Conservation (phyloP, 495 filamentous ascomycete species). For the Podospora anserina region DNA sequence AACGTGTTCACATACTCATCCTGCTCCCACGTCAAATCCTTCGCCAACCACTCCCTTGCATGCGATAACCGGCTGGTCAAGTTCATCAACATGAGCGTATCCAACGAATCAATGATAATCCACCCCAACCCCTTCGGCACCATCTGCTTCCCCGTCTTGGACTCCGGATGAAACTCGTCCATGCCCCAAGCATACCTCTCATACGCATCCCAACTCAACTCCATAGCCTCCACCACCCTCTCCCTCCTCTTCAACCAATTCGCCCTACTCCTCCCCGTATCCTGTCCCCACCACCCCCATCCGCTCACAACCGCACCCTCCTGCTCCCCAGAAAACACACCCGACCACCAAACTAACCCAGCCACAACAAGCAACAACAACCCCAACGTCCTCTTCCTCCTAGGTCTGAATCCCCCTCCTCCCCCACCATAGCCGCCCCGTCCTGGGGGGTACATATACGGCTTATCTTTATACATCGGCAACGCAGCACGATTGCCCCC, state of each 20-base stretch:
- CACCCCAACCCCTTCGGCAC: constrained; percentile 80
- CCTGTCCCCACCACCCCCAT: constrained; percentile 43
- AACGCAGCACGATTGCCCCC: constrained; percentile 55
- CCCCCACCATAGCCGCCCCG: constrained; percentile 30
- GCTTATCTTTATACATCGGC: constrained; percentile 99
- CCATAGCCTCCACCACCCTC: constrained; percentile 85
- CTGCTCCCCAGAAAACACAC: constrained; percentile 45
- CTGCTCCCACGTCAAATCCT: constrained; percentile 77
- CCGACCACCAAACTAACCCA: constrained; percentile 56
- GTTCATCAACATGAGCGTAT: constrained; percentile 99
- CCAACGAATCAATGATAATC: constrained; percentile 95
- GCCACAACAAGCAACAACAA: constrained; percentile 50
- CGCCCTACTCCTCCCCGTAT: constrained; percentile 38
- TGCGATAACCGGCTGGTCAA: constrained; percentile 79
- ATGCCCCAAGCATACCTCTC: constrained; percentile 90
- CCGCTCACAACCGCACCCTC: constrained; percentile 27
- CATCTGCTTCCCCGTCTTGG: constrained; percentile 80
- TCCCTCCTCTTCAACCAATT: constrained; percentile 78
- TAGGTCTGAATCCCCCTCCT: background rate
- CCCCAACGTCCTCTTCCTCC: constrained; percentile 53
- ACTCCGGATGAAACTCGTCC: constrained; percentile 80
- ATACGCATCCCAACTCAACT: constrained; percentile 87
- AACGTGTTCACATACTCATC: constrained; percentile 96
- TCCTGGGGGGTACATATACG: constrained; percentile 65
- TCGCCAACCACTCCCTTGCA: constrained; percentile 88